phyloP scores from a whole-genome alignment of 2,329 filamentous ascomycete species.

The Xylariales sp. region DNA sequence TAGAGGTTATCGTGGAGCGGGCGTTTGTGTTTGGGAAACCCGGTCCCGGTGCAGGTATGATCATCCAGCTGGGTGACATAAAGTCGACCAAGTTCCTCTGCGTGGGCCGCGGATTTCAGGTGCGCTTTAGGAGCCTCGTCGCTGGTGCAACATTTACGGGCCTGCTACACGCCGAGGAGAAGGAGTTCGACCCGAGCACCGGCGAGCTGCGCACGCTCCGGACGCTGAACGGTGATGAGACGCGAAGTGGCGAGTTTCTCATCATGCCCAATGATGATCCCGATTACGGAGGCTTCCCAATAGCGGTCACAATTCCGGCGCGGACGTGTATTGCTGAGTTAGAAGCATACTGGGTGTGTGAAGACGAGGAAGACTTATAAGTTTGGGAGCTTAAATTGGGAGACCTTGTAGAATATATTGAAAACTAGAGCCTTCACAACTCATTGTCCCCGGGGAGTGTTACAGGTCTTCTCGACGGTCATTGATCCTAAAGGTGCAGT shows the following conservation, averaged over 20 bases:
- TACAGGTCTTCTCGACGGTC: too few species aligned
- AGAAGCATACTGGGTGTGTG: slow-evolving; percentile 26
- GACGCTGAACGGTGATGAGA: slow-evolving; percentile 26
- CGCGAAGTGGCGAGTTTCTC: slow-evolving; percentile 35
- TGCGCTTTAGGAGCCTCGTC: slow-evolving; percentile 23
- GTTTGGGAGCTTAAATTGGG: too few species aligned
- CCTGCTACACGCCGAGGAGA: slow-evolving; percentile 30
- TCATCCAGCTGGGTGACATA: slow-evolving; percentile 29
- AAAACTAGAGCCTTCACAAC: too few species aligned
- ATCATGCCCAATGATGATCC: slow-evolving; percentile 55
- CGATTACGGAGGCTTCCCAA: slow-evolving; percentile 53
- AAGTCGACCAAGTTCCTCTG: slow-evolving; percentile 26
- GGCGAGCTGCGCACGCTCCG: slow-evolving; percentile 12
- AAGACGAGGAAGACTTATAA: slow-evolving; percentile 1
- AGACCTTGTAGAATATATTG: too few species aligned
- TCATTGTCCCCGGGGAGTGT: too few species aligned
- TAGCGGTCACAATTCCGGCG: slow-evolving; percentile 49
- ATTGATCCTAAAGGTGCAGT: too few species aligned
- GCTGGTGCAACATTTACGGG: slow-evolving; percentile 30
- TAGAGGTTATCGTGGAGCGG: slow-evolving; percentile 25
- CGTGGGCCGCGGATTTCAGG: slow-evolving; percentile 33
- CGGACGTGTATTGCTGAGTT: slow-evolving; percentile 42
- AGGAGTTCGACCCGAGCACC: slow-evolving; percentile 7
- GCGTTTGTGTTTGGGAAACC: slow-evolving; percentile 35
- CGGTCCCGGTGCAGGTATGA: slow-evolving; percentile 30